Conservation (phyloP, 1,284 basidiomycete genomes). For the Salmacisia buchloeana region DNA sequence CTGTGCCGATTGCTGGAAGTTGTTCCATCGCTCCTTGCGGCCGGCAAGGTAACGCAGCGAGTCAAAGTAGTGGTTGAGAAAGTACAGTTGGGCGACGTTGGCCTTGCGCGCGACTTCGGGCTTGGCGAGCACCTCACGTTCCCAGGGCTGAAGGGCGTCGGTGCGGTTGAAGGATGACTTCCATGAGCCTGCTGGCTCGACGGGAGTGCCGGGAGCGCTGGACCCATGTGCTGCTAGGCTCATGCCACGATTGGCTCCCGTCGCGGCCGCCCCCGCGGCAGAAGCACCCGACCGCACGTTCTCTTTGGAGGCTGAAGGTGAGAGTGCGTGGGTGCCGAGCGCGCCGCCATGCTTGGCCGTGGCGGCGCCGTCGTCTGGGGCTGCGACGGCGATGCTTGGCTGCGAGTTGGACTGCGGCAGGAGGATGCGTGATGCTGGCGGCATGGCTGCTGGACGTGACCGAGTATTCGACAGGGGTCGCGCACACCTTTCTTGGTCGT, state of each 20-base stretch:
- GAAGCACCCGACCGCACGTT: no score
- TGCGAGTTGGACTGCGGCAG: constrained; percentile 3
- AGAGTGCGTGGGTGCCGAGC: no score
- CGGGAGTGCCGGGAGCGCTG: not conserved
- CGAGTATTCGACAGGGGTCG: no score
- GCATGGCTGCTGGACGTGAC: not conserved
- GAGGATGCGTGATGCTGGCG: constrained; percentile 1
- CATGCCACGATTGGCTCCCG: not conserved
- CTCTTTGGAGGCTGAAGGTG: not conserved
- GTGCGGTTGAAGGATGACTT: constrained; percentile 12
- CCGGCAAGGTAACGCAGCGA: constrained; percentile 43
- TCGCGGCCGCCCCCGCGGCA: no score
- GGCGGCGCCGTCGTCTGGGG: not conserved
- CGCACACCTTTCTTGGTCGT: no score
- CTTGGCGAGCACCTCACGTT: constrained; percentile 38
- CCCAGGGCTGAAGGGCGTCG: constrained; percentile 44
- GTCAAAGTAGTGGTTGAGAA: constrained; percentile 50
- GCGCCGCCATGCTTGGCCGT: not conserved
- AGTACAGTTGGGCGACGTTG: constrained; percentile 49
- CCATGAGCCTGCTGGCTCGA: not conserved
- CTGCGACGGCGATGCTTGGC: not conserved
- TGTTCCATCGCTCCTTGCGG: constrained; percentile 54
- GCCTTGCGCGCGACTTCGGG: constrained; percentile 47
- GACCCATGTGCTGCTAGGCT: not conserved
- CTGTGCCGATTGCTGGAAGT: constrained; percentile 63